Evolutionary conservation across 1,284 basidiomycete species (phyloP).

Genomic region (Cryptococcus jaspeensis): DNA sequence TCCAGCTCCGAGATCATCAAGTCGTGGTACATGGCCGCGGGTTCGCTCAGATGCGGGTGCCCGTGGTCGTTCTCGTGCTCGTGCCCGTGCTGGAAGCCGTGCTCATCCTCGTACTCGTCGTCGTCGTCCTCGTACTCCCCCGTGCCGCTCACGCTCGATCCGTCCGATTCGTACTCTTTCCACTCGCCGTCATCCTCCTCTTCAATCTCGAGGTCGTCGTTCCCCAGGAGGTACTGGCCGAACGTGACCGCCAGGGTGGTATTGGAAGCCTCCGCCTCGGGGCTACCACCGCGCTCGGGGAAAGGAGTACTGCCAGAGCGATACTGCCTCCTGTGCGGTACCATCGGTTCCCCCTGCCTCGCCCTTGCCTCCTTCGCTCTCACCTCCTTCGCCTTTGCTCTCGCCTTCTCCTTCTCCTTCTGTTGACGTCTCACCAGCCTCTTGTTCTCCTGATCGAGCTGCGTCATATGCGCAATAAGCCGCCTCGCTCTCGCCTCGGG

Average conservation of each 20-base stretch:
- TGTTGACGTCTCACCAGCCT: not conserved
- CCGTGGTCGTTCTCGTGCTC: too few species aligned
- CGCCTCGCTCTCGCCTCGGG: constrained; percentile 7
- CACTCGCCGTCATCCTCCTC: constrained; percentile 40
- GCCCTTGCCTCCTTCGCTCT: not conserved
- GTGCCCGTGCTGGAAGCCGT: too few species aligned
- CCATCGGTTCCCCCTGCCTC: not conserved
- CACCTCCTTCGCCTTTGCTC: not conserved
- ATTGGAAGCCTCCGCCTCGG: not conserved
- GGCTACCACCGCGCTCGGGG: constrained; percentile 2
- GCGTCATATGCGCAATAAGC: constrained; percentile 5
- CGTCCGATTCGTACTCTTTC: constrained; percentile 22
- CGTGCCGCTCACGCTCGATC: not conserved
- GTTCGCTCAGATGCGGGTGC: too few species aligned
- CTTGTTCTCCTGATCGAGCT: not conserved
- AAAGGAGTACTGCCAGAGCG: not conserved
- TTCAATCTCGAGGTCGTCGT: constrained; percentile 21
- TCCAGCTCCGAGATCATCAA: constrained; percentile 13
- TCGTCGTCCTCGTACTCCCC: not conserved
- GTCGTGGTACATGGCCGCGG: constrained; percentile 27
- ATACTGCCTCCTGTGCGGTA: not conserved
- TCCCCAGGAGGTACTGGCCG: constrained; percentile 23
- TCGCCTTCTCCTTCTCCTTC: not conserved
- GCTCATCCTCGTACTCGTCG: not conserved
- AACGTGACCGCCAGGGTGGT: constrained; percentile 8